These are phyloP conservation scores for Comarum palustre DNA, from an alignment of 306 rosid species.

Conservation along the genomic window DNA sequence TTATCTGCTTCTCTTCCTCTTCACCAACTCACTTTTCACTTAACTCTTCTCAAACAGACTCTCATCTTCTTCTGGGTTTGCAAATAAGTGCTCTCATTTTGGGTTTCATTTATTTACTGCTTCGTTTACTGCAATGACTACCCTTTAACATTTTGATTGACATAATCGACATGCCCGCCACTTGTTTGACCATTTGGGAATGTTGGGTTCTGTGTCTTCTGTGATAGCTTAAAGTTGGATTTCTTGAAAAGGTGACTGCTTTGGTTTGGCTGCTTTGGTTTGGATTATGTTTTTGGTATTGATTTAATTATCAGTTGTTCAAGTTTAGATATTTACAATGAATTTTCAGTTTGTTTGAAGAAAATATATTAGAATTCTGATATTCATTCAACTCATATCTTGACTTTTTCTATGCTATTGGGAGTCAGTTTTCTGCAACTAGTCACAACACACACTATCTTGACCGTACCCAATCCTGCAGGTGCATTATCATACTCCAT, in stretches of 20 bases:
- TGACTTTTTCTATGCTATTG: too few species aligned
- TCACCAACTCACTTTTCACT: not conserved
- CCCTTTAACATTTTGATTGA: not conserved
- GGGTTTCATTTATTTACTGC: not conserved
- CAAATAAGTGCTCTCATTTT: not conserved
- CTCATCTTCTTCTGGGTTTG: not conserved
- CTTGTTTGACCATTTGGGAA: not conserved
- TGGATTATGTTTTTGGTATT: not conserved
- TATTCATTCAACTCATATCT: too few species aligned
- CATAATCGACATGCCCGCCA: not conserved
- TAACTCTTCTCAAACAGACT: not conserved
- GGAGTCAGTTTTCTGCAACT: too few species aligned
- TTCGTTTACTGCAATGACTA: not conserved
- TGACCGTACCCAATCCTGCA: not conserved
- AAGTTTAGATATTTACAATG: not conserved
- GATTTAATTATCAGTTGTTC: not conserved
- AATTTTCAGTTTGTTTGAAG: too few species aligned
- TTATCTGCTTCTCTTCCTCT: not conserved
- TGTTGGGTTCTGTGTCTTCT: not conserved
- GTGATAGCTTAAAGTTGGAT: not conserved
- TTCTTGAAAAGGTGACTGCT: not conserved
- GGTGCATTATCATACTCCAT: not conserved
- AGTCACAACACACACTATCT: too few species aligned
- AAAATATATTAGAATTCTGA: too few species aligned
- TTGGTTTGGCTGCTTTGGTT: not conserved